These are phyloP conservation scores for Fusarium sp. DNA, from an alignment of 2,329 filamentous ascomycete species.

Conservation along the genomic window DNA sequence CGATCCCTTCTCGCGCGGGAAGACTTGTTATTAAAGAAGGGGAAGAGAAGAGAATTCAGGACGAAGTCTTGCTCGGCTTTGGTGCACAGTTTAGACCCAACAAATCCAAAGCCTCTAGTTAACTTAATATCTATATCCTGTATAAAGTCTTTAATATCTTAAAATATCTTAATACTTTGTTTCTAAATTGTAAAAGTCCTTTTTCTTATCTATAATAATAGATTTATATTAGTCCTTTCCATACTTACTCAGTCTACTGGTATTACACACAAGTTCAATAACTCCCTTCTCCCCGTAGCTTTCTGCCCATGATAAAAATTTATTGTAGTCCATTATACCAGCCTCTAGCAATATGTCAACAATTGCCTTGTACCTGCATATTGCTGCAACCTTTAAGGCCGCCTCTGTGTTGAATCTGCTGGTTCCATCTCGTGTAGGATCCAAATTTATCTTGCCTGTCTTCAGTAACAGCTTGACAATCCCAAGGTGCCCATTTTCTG, in stretches of 20 bases:
- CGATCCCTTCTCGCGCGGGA: not conserved
- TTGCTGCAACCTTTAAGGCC: not conserved
- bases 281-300: rapidly evolving
- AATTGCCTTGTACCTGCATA: not conserved
- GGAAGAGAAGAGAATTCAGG: not conserved
- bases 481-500: not conserved
- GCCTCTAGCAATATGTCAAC: not conserved
- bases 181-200: not conserved
- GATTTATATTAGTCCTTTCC: no score
- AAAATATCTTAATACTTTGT: no score
- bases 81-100: not conserved
- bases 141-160: no score
- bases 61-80: not conserved
- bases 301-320: not conserved
- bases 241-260: no score
- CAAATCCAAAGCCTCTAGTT: not conserved
- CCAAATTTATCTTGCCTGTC: rapidly evolving
- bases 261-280: rapidly evolving
- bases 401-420: not conserved
- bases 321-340: not conserved
- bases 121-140: no score
- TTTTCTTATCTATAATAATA: not conserved
- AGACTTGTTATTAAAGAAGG: not conserved
- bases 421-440: no score
- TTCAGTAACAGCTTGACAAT: not conserved